Base-by-base conservation (phyloP, 352 stramenopile species). In the Globisporangium camurandrum region DNA sequence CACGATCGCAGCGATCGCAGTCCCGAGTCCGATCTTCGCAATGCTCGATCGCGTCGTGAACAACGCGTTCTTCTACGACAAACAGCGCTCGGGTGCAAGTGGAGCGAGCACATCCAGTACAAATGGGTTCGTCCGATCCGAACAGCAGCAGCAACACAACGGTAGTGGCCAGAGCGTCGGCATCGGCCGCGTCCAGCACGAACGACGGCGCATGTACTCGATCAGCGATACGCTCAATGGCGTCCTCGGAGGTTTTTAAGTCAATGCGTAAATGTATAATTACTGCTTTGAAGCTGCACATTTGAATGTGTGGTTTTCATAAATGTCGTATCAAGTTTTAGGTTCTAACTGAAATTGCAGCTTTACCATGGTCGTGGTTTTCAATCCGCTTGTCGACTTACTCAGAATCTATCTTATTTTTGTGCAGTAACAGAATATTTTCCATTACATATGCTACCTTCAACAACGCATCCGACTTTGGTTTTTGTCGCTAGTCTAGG, bases 31-130 rank as follows among this genome's bases (percentile, higher is more conserved):
- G 20, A 72, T 93, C 12, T 84, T 82, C 39, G 69, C 73, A 33
- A 69, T 69, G 2, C 62, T 95, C 14, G 74, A 93, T 46, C 73
- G 74, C 1, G 75, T 90, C 8, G 75, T 91, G 37, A 86, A 91
- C 33, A 76, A 91, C 46, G 82, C 90, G 1, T 91, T 91, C 55
- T 93, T 93, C 45, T 93, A 86, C 50, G 75, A 90, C 36, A 90
- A 90, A 54, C 70, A 26, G 2, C 6, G 7, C 22, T 12, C 17
- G 19, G 23, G 34, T 4, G 59, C 56, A 10, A 23, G 33, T 12
- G 34, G 20, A 20, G 59, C 49, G 7, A 65, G 57, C 58, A 72
- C 37, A 66, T 75, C 47, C 63, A 48, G 2, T 58, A 66, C 20
- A 66, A n/a, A n/a, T n/a, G n/a, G n/a, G n/a, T n/a, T n/a, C n/a